Evolutionary conservation across 345 rosid genomes (phyloP).

Genomic region (Salix koriyanagi): DNA sequence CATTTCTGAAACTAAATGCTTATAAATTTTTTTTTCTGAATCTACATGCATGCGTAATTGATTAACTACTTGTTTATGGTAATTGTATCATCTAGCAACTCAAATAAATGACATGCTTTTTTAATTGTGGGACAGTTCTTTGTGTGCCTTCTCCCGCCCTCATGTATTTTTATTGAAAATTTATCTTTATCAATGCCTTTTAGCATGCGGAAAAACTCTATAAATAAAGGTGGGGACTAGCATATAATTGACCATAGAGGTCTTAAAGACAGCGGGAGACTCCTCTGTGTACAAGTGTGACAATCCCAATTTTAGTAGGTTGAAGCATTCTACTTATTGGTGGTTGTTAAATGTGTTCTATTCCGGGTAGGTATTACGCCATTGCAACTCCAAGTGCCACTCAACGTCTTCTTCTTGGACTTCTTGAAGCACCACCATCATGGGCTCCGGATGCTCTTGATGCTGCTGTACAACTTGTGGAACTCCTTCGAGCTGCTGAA

Average conservation of each 20-base stretch:
- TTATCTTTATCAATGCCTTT: not conserved
- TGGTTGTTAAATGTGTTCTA: slow-evolving; percentile 14
- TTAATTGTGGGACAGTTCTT: not conserved
- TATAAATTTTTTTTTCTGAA: not conserved
- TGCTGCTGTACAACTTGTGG: slow-evolving; percentile 99
- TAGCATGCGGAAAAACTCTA: not conserved
- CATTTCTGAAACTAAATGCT: slow-evolving; percentile 6
- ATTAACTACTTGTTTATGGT: not conserved
- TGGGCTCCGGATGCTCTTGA: slow-evolving; percentile 99
- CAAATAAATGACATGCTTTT: not conserved
- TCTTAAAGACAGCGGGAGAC: not conserved
- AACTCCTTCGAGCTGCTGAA: slow-evolving; percentile 96
- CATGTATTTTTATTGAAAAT: not conserved
- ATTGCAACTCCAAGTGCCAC: slow-evolving; percentile 99
- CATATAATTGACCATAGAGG: not conserved
- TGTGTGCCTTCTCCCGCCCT: not conserved
- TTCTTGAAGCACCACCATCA: slow-evolving; percentile 95
- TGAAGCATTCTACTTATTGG: not conserved
- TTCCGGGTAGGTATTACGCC: slow-evolving; percentile 68
- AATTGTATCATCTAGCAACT: not conserved
- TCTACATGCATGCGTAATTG: not conserved
- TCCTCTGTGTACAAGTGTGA: not conserved
- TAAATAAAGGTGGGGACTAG: not conserved
- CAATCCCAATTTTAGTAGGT: not conserved
- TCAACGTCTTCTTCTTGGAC: slow-evolving; percentile 94